Evolutionary conservation across 1,139 yeast species (phyloP).

Genomic region (Sporopachydermia cereana): DNA sequence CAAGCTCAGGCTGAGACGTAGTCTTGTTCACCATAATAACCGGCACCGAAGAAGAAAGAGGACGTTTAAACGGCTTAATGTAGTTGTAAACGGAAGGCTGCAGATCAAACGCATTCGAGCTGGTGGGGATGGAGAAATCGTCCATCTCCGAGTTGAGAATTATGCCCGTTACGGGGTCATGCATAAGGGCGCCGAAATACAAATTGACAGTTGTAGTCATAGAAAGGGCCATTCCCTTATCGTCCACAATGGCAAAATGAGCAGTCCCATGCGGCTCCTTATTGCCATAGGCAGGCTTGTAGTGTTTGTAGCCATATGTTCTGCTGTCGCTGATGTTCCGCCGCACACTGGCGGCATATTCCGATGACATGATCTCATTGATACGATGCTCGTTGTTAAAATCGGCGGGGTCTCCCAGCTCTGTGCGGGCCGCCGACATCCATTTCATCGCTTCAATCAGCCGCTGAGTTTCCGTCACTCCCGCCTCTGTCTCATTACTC

Average conservation of each 20-base stretch:
- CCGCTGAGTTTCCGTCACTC: conserved; percentile 40
- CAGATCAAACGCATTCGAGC: conserved; percentile 65
- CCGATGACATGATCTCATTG: conserved; percentile 25
- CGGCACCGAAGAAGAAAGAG: conserved; percentile 77
- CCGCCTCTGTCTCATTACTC: background rate
- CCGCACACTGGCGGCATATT: conserved; percentile 47
- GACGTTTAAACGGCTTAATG: conserved; percentile 65
- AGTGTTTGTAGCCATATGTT: conserved; percentile 60
- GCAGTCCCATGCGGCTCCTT: conserved; percentile 82
- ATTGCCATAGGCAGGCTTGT: conserved; percentile 66
- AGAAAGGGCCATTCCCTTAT: conserved; percentile 55
- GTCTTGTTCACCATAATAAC: conserved; percentile 46
- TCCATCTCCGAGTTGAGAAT: conserved; percentile 90
- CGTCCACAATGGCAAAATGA: conserved; percentile 70
- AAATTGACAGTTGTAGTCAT: conserved; percentile 89
- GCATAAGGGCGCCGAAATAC: conserved; percentile 69
- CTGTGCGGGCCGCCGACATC: conserved; percentile 76
- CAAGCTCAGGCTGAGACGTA: conserved; percentile 42
- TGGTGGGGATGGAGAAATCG: conserved; percentile 70
- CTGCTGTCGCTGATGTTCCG: conserved; percentile 36
- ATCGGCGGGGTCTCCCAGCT: conserved; percentile 57
- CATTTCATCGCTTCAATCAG: conserved; percentile 85
- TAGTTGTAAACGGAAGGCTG: conserved; percentile 74
- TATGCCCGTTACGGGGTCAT: conserved; percentile 73
- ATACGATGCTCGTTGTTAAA: conserved; percentile 23